These are phyloP conservation scores for Cladosporium sp. DNA, from an alignment of 2,329 filamentous ascomycete species.

Conservation along the genomic window DNA sequence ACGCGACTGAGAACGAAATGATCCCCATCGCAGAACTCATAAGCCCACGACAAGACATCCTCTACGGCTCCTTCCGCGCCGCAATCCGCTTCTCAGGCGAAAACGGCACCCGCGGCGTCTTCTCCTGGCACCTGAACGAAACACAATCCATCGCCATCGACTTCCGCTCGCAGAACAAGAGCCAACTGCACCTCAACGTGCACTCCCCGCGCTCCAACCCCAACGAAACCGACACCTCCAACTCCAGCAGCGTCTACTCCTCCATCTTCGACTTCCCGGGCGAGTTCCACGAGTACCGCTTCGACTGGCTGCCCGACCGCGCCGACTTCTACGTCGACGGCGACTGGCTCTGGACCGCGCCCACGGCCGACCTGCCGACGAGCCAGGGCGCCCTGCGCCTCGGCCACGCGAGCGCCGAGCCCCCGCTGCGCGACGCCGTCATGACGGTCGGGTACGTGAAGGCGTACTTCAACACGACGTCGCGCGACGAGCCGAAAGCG, in stretches of 20 bases:
- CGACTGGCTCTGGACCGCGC: conserved; percentile 48
- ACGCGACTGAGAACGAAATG: conserved; percentile 25
- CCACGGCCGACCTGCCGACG: conserved; percentile 40
- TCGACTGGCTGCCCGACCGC: conserved; percentile 60
- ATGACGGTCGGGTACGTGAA: conserved; percentile 65
- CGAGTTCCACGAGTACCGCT: conserved; percentile 70
- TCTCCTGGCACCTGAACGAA: conserved; percentile 79
- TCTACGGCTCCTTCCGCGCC: conserved; percentile 65
- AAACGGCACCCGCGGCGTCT: conserved; percentile 66
- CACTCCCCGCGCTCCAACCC: conserved; percentile 53
- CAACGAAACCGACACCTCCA: conserved; percentile 45
- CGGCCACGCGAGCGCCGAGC: conserved; percentile 71
- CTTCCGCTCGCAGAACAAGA: conserved; percentile 53
- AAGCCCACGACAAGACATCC: conserved; percentile 53
- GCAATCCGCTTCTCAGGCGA: conserved; percentile 58
- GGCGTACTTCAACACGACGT: conserved; percentile 67
- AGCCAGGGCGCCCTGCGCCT: conserved; percentile 61
- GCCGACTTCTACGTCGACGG: conserved; percentile 68
- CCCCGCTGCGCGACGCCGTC: conserved; percentile 56
- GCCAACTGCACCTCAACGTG: conserved; percentile 67
- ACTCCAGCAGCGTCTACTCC: conserved; percentile 48
- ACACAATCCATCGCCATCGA: conserved; percentile 78
- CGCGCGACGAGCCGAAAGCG: background rate
- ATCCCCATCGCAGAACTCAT: conserved; percentile 61
- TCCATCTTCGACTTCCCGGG: conserved; percentile 61